phyloP scores from a whole-genome alignment of 768 basidiomycete genomes.

The Pleurotus giganteus region DNA sequence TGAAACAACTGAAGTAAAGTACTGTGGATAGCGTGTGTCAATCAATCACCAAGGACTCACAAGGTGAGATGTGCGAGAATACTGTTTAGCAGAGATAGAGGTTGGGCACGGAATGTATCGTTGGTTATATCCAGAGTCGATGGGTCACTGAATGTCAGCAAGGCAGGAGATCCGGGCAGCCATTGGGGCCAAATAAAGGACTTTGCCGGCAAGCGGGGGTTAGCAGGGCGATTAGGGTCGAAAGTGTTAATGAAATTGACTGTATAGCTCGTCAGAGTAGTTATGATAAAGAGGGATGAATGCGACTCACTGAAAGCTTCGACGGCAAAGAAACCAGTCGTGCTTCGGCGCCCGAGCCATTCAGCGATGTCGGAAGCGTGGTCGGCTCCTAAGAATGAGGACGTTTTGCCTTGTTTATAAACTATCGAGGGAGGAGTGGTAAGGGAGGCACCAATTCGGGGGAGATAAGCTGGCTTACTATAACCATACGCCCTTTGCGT shows the following conservation, averaged over 20 bases:
- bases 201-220: not conserved
- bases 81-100: not conserved
- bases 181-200: slow-evolving; percentile 15
- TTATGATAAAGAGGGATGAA: not conserved
- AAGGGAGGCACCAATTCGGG: not conserved
- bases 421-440: slow-evolving; percentile 20
- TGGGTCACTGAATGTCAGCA: slow-evolving; percentile 15
- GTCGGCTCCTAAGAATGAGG: slow-evolving; percentile 24
- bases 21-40: too few relatives aligned
- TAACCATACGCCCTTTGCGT: slow-evolving; percentile 32
- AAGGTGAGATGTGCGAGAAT: too few relatives aligned
- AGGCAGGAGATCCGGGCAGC: slow-evolving; percentile 1
- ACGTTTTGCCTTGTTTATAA: slow-evolving; percentile 28
- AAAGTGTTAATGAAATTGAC: slow-evolving; percentile 18
- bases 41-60: too few relatives aligned
- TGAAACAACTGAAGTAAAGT: too few relatives aligned
- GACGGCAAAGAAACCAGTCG: not conserved
- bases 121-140: slow-evolving; percentile 13
- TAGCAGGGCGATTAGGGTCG: slow-evolving; percentile 21
- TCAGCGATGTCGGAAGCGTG: slow-evolving; percentile 16
- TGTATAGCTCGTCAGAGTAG: not conserved
- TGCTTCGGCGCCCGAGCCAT: slow-evolving; percentile 5
- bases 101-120: slow-evolving; percentile 12
- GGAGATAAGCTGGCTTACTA: slow-evolving; percentile 22
- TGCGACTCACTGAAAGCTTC: slow-evolving; percentile 8